Conservation (phyloP, 345 rosid genomes). For the Excoecaria cochinchinensis region DNA sequence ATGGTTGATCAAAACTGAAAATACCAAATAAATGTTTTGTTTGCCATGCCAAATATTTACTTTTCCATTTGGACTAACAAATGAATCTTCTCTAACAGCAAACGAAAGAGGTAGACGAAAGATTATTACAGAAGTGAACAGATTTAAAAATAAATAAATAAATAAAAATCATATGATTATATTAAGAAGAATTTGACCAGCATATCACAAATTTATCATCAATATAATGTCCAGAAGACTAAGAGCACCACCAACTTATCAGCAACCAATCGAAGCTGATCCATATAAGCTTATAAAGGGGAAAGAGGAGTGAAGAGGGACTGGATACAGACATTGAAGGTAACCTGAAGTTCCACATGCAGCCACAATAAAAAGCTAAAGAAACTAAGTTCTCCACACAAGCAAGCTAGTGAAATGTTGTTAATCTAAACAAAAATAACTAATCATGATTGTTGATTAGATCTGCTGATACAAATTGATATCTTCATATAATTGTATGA, state of each 20-base stretch:
- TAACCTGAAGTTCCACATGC: background rate
- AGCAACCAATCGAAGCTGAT: background rate
- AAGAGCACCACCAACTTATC: background rate
- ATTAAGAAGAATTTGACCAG: background rate
- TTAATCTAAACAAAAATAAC: background rate
- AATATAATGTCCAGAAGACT: background rate
- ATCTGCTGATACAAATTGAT: background rate
- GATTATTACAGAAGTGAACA: background rate
- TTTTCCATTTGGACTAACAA: background rate
- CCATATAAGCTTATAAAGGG: conserved; percentile 1
- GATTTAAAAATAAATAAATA: background rate
- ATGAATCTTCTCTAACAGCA: background rate
- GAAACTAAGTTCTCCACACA: background rate
- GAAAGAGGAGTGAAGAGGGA: background rate
- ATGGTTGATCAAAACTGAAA: background rate
- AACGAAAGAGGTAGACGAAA: background rate
- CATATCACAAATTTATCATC: background rate
- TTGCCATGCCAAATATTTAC: background rate
- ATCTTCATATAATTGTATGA: background rate
- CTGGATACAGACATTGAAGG: background rate
- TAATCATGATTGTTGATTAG: no score
- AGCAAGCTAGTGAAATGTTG: background rate
- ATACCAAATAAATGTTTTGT: background rate
- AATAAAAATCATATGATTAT: background rate
- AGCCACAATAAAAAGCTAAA: background rate